Evolutionary conservation across 1,139 yeast genomes (phyloP).

Genomic region (Candida freyschussii): DNA sequence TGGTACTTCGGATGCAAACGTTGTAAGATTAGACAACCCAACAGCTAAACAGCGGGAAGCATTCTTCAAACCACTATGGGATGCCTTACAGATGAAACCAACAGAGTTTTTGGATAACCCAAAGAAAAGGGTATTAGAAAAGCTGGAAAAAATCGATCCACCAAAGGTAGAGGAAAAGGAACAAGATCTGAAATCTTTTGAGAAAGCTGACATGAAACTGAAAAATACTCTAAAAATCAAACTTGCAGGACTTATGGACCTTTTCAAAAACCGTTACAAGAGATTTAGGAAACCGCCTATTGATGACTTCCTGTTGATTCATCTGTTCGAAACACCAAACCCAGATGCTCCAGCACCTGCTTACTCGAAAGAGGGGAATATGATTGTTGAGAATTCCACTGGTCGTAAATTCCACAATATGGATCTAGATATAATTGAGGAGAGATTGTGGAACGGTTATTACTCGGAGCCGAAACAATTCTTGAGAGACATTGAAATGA

Average conservation of each 20-base stretch:
- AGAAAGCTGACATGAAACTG: slow-evolving; percentile 70
- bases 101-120: slow-evolving; percentile 38
- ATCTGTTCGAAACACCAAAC: slow-evolving; percentile 62
- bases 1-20: slow-evolving; percentile 47
- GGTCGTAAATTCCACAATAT: slow-evolving; percentile 75
- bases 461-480: slow-evolving; percentile 93
- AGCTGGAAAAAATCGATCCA: slow-evolving; percentile 14
- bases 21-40: slow-evolving; percentile 45
- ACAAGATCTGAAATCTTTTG: slow-evolving; percentile 44
- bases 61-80: slow-evolving; percentile 54
- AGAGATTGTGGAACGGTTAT: slow-evolving; percentile 93
- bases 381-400: slow-evolving; percentile 73
- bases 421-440: slow-evolving; percentile 93
- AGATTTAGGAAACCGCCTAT: slow-evolving; percentile 86
- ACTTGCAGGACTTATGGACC: slow-evolving; percentile 83
- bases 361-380: slow-evolving; percentile 64
- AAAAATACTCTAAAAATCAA: slow-evolving; percentile 82
- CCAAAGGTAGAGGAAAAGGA: slow-evolving; percentile 16
- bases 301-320: slow-evolving; percentile 68
- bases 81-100: slow-evolving; percentile 65
- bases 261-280: slow-evolving; percentile 80
- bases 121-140: slow-evolving; percentile 30
- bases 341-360: slow-evolving; percentile 29
- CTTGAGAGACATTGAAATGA: slow-evolving; percentile 76
- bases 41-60: slow-evolving; percentile 38